Percentiles rank a stretch among this genome's conserved stretches.
Conservation (phyloP, 2,329 filamentous ascomycete species). For the Fusarium newnesense region DNA sequence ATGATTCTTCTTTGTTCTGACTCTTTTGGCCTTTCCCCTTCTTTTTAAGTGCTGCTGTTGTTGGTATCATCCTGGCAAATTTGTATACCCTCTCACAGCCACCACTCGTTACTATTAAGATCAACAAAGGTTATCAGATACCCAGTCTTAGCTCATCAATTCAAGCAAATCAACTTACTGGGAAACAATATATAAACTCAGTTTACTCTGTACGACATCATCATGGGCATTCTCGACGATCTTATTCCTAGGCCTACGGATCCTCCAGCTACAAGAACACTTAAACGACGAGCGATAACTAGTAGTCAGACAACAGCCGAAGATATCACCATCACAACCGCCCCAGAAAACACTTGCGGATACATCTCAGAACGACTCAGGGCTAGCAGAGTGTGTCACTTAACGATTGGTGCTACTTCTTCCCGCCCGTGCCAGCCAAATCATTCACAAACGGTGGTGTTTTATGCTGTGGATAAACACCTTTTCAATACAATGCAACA, state of each 20-base stretch:
- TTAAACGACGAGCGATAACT: conserved; percentile 3
- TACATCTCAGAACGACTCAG: conserved; percentile 18
- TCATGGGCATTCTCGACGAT: conserved; percentile 5
- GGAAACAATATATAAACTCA: not conserved
- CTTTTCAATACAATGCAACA: conserved; percentile 4
- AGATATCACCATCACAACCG: not conserved
- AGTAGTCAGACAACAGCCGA: not conserved
- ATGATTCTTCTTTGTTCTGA: not conserved
- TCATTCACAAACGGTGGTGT: not conserved
- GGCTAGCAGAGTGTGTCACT: conserved; percentile 9
- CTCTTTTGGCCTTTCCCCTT: not conserved
- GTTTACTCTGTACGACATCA: not conserved
- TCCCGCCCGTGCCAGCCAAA: not conserved
- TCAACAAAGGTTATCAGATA: not conserved
- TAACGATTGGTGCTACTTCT: conserved; percentile 2
- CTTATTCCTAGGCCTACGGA: conserved; percentile 8
- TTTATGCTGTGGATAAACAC: conserved; percentile 5
- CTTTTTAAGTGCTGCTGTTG: not conserved
- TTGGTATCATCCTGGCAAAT: not conserved
- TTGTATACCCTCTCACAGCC: not conserved
- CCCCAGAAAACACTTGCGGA: conserved; percentile 14
- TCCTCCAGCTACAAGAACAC: conserved; percentile 2
- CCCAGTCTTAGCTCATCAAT: not conserved
- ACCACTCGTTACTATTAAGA: not conserved
- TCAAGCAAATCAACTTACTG: not conserved